phyloP scores from a whole-genome alignment of 2,329 filamentous ascomycete species.

The Phyllosticta citrichinensis region DNA sequence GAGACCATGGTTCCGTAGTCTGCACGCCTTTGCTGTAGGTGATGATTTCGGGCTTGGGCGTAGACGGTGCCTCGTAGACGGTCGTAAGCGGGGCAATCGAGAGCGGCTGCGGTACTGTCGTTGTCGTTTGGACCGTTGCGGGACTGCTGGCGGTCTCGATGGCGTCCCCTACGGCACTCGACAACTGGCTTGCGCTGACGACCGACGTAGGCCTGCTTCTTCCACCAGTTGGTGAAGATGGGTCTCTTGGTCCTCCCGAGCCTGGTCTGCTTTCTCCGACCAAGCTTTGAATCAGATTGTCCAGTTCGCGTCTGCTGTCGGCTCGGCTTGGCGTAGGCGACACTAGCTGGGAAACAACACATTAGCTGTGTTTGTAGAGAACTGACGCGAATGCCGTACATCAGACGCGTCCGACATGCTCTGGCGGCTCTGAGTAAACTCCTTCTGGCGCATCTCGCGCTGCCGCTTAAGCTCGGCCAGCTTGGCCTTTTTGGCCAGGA shows the following conservation, averaged over 20 bases:
- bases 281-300: constrained; percentile 73
- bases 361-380: constrained; percentile 16
- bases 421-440: constrained; percentile 59
- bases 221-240: constrained; percentile 32
- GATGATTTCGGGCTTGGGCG: constrained; percentile 66
- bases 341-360: constrained; percentile 42
- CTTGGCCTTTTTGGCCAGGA: constrained; percentile 91
- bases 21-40: constrained; percentile 97
- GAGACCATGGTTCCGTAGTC: constrained; percentile 66
- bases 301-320: constrained; percentile 65
- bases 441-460: constrained; percentile 70
- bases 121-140: constrained; percentile 32
- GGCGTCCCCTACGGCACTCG: constrained; percentile 52
- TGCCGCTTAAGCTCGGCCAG: constrained; percentile 93
- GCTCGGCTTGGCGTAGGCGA: constrained; percentile 61
- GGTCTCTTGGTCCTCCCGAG: constrained; percentile 50
- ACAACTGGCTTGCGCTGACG: constrained; percentile 65
- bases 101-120: constrained; percentile 55
- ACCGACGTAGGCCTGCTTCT: constrained; percentile 76
- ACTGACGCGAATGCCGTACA: constrained; percentile 38
- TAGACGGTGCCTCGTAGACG: constrained; percentile 70
- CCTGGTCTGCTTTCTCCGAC: constrained; percentile 67
- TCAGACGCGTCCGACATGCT: constrained; percentile 58
- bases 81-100: constrained; percentile 64
- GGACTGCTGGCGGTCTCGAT: constrained; percentile 25